A percentile compares a stretch with the other conserved stretches of the same genome.
Conservation (phyloP, 1,284 basidiomycete species). For the Moesziomyces sp. region DNA sequence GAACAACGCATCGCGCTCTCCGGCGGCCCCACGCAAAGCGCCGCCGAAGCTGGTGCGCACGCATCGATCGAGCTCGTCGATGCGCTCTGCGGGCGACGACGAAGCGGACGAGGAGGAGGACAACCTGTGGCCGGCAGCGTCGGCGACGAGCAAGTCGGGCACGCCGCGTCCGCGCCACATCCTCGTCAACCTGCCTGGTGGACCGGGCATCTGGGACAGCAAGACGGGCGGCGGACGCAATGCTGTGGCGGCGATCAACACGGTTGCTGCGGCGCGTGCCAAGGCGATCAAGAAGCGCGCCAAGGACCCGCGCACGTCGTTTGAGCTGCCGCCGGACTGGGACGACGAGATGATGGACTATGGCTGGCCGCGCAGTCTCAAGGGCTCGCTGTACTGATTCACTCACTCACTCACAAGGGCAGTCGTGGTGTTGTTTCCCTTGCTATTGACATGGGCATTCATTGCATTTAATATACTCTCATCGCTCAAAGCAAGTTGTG, state of each 20-base stretch:
- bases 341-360: constrained; percentile 48
- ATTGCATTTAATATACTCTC: not conserved
- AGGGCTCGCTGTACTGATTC: constrained; percentile 44
- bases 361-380: constrained; percentile 48
- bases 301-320: constrained; percentile 17
- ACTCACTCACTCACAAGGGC: too few relatives aligned
- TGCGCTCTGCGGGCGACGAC: constrained; percentile 4
- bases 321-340: constrained; percentile 38
- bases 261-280: constrained; percentile 41
- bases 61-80: constrained; percentile 13
- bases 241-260: constrained; percentile 45
- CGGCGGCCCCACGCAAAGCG: constrained; percentile 25
- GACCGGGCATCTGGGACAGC: constrained; percentile 52
- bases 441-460: not conserved
- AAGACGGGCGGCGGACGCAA: constrained; percentile 47
- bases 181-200: constrained; percentile 47
- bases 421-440: not conserved
- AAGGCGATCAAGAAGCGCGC: constrained; percentile 48
- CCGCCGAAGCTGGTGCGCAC: constrained; percentile 34
- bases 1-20: constrained; percentile 12
- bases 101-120: constrained; percentile 26
- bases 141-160: constrained; percentile 43
- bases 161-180: constrained; percentile 47
- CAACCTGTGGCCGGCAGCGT: constrained; percentile 42
- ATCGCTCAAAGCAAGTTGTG: too few relatives aligned